Evolutionary conservation across 441 rosid species (phyloP), one percentile per base, ranked within the genome.

Genomic region (Breynia disticha): DNA sequence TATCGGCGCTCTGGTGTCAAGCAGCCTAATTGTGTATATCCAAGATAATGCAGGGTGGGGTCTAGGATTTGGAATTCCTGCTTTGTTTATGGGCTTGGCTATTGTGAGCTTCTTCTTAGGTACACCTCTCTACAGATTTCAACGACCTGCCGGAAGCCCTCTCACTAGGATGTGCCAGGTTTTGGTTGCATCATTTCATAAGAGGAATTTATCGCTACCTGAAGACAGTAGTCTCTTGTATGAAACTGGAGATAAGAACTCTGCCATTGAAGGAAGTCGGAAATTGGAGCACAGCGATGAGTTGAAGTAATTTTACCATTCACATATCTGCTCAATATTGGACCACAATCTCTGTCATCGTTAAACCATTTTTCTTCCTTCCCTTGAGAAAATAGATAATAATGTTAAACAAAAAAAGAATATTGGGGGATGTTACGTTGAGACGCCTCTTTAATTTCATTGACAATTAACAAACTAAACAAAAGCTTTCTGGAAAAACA

Each of bases 11-110:
- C 74, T 87, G 14, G 64, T 87, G 54, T 90, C 95, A 20, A 76
- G 83, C 63, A 87, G 85, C 66, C 66, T 86, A 32, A 47, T 90
- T 47, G 95, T 87, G 24, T 87, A 89, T 79, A 71, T 83, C 70
- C 96, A 87, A 72, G 97, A 87, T 60, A 84, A 90, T 53, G 76
- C 71, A 2, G 96, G 97, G 16, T 90, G 96, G 96, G 97, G 82
- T 35, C 57, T 87, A 24, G 97, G 97, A 21, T 90, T 87, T 67
- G 86, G 85, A 54, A 83, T 90, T 68, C 97, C 97, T 18, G 79
- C 95, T 1, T 57, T 87, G 51, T 87, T 81, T 63, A 85, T 85
- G 90, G 95, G 79, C 57, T 48, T 84, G 22, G 95, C 97, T 24
- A 85, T 83, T 60, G 71, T 16, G n/a, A 80, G 93, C 70, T 90